phyloP scores from a whole-genome alignment of 2,329 filamentous ascomycete genomes.

The Lecanicillium sp. region DNA sequence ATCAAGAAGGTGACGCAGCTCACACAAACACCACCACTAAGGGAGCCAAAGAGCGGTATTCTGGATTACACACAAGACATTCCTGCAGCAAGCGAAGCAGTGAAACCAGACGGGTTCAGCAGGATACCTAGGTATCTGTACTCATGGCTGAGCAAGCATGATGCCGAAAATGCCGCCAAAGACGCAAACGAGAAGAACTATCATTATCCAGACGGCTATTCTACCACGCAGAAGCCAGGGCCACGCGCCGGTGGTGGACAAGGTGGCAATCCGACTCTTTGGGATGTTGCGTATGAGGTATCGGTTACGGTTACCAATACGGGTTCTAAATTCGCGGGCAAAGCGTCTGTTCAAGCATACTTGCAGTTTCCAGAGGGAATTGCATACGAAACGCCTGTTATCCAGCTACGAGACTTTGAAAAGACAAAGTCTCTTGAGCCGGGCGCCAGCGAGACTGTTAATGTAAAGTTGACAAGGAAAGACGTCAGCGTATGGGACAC shows the following conservation, averaged over 20 bases:
- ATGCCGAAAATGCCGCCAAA: conserved; percentile 31
- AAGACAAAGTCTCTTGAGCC: conserved; percentile 50
- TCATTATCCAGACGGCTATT: conserved; percentile 59
- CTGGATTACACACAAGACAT: conserved; percentile 40
- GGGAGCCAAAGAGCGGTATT: conserved; percentile 27
- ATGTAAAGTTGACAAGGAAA: conserved; percentile 53
- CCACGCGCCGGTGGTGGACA: conserved; percentile 59
- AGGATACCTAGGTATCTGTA: conserved; percentile 61
- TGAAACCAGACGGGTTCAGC: conserved; percentile 51
- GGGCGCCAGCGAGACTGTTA: conserved; percentile 44
- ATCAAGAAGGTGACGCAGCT: conserved; percentile 40
- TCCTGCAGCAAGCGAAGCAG: conserved; percentile 43
- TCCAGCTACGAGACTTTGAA: conserved; percentile 64
- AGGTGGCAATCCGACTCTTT: conserved; percentile 61
- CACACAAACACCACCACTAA: conserved; percentile 22
- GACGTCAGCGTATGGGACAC: conserved; percentile 70
- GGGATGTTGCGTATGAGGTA: conserved; percentile 36
- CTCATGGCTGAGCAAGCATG: conserved; percentile 47
- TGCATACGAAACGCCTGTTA: conserved; percentile 53
- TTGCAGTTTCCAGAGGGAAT: conserved; percentile 30
- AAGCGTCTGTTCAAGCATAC: conserved; percentile 38
- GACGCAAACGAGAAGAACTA: conserved; percentile 33
- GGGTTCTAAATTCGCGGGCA: conserved; percentile 33
- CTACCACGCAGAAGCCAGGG: conserved; percentile 31
- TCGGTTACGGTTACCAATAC: conserved; percentile 44